phyloP scores from a whole-genome alignment of 371 early-diverging fungal genomes.

The Mitosporidium daphniae region DNA sequence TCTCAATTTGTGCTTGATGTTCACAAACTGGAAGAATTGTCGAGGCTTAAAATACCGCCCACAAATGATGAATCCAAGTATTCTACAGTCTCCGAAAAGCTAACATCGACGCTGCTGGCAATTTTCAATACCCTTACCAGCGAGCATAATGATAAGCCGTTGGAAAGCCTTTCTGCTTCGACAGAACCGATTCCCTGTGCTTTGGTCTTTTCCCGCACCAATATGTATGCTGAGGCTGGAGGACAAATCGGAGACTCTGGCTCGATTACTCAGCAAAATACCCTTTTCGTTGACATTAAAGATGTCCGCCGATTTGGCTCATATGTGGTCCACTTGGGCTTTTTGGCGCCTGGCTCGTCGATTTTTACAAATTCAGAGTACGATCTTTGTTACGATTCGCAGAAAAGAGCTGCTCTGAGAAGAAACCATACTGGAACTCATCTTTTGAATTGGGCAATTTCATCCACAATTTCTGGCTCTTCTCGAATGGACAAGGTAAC shows the following conservation, averaged over 20 bases:
- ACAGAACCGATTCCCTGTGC: too few species aligned
- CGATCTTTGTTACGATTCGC: too few species aligned
- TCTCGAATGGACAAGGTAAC: conserved; percentile 10
- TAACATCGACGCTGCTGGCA: too few species aligned
- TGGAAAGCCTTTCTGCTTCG: too few species aligned
- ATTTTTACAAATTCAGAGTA: conserved; percentile 24
- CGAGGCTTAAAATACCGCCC: background rate
- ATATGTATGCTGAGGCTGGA: conserved; percentile 93
- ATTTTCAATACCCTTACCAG: too few species aligned
- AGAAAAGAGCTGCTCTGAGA: conserved; percentile 42
- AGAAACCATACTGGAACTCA: conserved; percentile 95
- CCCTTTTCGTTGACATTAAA: conserved; percentile 34
- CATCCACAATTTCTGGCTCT: conserved; percentile 20
- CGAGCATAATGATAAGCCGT: too few species aligned
- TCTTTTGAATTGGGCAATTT: conserved; percentile 73
- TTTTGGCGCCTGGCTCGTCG: conserved; percentile 42
- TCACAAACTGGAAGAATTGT: background rate
- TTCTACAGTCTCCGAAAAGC: too few species aligned
- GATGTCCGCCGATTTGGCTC: conserved; percentile 76
- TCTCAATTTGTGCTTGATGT: background rate
- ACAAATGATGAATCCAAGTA: background rate
- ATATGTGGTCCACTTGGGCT: conserved; percentile 81
- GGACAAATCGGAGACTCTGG: conserved; percentile 96
- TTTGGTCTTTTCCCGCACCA: too few species aligned
- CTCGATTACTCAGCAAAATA: conserved; percentile 28